Base-by-base conservation (phyloP, 345 rosid genomes). In the Lepidium didymum region DNA sequence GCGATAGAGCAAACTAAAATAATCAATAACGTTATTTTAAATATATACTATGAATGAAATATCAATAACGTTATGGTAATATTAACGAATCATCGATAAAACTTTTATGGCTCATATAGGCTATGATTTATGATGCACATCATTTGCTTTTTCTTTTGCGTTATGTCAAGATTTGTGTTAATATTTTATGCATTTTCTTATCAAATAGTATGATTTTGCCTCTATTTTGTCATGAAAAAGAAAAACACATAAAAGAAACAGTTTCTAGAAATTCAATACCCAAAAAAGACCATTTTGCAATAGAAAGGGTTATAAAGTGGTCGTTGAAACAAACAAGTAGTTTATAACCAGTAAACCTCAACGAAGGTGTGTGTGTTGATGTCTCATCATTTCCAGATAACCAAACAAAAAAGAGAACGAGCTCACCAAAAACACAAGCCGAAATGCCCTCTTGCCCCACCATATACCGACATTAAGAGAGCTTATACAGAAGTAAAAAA, bases 401-500 rank as follows among this genome's bases (percentile, higher is more conserved):
- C 37, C 64, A 44, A 45, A 11, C 69, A 15, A 49, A 8, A 40
- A 15, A 3, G 15, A 27, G 46, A 52, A 27, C 12, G 3, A 31
- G 47, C 46, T 56, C 66, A 57, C 66, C 42, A 66, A 73, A 57
- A 49, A 49, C 33, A 65, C 14, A 65, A 31, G 72, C 77, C 61
- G 41, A 57, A 34, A 58, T 12, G 43, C n/a, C 19, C 23, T 47
- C 56, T 74, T 62, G 63, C 45, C 60, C 45, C 31, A 52, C 58
- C 50, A 51, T 27, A 19, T 27, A 46, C 25, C 3, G 15, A 72
- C 47, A 38, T 46, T 40, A 40, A 64, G 57, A 25, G 59, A 56
- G 64, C 42, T 75, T 68, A 53, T 68, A 75, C 64, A 75, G 7
- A 75, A 61, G 64, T 56, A 7, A 38, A 34, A 43, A 29, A 56